Conservation (phyloP, 129 eudicot species). For the Dittrichia graveolens region DNA sequence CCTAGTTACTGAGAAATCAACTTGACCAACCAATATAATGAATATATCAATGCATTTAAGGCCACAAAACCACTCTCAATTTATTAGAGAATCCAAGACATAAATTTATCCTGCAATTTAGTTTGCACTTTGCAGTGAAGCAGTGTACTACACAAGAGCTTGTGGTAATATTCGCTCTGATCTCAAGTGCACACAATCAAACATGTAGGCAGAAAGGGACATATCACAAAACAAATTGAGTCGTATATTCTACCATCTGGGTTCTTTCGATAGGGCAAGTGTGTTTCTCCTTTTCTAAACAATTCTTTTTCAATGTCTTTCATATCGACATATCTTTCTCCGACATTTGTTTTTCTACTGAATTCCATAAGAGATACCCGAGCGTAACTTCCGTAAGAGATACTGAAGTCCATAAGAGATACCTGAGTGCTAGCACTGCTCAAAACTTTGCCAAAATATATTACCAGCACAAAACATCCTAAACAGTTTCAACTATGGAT, state of each 20-base stretch:
- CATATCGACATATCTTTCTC: not conserved
- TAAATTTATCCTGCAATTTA: not conserved
- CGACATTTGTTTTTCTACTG: not conserved
- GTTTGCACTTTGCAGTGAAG: not conserved
- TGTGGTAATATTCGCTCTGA: not conserved
- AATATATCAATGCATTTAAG: not conserved
- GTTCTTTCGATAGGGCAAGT: slow-evolving; percentile 4
- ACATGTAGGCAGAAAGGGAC: not conserved
- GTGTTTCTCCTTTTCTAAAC: slow-evolving; percentile 2
- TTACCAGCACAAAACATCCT: not conserved
- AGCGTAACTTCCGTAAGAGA: too few relatives aligned
- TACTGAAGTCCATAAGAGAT: not conserved
- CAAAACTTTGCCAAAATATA: slow-evolving; percentile 14
- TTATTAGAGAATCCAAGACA: not conserved
- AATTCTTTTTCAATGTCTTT: not conserved
- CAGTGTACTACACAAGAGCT: slow-evolving; percentile 2
- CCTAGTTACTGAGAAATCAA: slow-evolving; percentile 9
- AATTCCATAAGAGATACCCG: too few relatives aligned
- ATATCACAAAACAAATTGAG: not conserved
- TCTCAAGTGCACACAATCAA: not conserved
- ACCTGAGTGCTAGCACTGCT: not conserved
- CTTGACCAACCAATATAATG: not conserved
- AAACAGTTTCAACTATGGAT: not conserved
- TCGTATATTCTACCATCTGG: slow-evolving; percentile 16
- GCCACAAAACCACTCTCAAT: slow-evolving; percentile 5